Conservation (phyloP, 2,329 filamentous ascomycete genomes). For the Claviceps pusilla region DNA sequence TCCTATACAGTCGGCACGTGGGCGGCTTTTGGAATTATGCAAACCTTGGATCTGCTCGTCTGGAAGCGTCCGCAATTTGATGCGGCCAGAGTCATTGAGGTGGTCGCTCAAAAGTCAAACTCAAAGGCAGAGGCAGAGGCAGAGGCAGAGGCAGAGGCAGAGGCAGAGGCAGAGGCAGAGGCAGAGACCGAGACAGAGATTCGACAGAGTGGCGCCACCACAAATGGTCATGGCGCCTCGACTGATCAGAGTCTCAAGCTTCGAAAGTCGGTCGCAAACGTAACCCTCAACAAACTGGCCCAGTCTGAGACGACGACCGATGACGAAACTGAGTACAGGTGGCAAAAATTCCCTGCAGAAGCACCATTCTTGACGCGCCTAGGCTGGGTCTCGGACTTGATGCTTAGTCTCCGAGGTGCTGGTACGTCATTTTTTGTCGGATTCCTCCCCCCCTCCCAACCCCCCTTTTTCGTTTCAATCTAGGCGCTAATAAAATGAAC, state of each 20-base stretch:
- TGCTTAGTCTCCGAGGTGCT: constrained; percentile 36
- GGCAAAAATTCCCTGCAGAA: constrained; percentile 42
- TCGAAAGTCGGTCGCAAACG: constrained; percentile 6
- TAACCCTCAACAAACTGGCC: not conserved
- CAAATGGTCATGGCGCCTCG: not conserved
- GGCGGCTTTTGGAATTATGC: constrained; percentile 35
- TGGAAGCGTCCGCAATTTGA: constrained; percentile 42
- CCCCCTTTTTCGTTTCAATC: too few relatives aligned
- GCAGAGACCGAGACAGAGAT: not conserved
- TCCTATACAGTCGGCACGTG: constrained; percentile 37
- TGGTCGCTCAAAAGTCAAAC: not conserved
- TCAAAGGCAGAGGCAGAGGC: not conserved
- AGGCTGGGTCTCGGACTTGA: constrained; percentile 41
- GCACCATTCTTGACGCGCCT: constrained; percentile 34
- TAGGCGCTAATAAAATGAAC: not conserved
- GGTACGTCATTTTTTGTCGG: constrained; percentile 22
- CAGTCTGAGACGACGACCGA: not conserved
- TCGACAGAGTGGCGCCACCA: not conserved
- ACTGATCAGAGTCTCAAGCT: constrained; percentile 8
- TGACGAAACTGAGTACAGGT: constrained; percentile 35
- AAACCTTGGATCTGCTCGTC: constrained; percentile 33
- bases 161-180: not conserved
- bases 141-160: too few relatives aligned
- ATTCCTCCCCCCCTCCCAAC: too few relatives aligned
- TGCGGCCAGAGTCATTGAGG: constrained; percentile 32